These are phyloP conservation scores for Pugionium cornutum DNA, from an alignment of 345 rosid genomes.

Conservation along the genomic window DNA sequence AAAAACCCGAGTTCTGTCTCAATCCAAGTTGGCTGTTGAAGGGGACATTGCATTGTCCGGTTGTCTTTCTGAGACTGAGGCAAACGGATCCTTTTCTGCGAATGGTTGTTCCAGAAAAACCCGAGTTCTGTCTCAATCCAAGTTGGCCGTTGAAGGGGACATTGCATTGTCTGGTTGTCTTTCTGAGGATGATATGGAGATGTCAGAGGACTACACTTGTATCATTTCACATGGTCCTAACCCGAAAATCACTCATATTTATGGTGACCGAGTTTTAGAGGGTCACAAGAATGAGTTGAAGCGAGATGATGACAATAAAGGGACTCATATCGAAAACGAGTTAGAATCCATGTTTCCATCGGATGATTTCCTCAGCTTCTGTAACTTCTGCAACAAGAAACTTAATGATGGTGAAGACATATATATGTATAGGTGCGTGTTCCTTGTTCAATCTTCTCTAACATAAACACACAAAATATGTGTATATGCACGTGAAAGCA, in stretches of 20 bases:
- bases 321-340: constrained; percentile 24
- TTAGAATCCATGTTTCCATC: constrained; percentile 24
- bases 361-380: constrained; percentile 61
- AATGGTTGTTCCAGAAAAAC: constrained; percentile 19
- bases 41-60: constrained; percentile 32
- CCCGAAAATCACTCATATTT: constrained; percentile 81
- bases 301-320: constrained; percentile 24
- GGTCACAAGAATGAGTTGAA: constrained; percentile 47
- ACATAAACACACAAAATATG: not conserved
- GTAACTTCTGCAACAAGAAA: constrained; percentile 70
- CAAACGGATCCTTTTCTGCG: constrained; percentile 28
- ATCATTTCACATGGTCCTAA: constrained; percentile 77
- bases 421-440: constrained; percentile 75
- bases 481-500: not conserved
- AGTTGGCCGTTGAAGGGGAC: constrained; percentile 32
- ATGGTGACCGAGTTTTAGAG: constrained; percentile 69
- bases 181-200: constrained; percentile 64
- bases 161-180: constrained; percentile 40
- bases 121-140: constrained; percentile 39
- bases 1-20: constrained; percentile 34
- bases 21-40: constrained; percentile 39
- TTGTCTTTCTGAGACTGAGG: constrained; percentile 53
- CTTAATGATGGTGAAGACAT: constrained; percentile 66
- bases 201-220: constrained; percentile 82
- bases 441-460: not conserved